Conservation (phyloP, 345 rosid genomes). For the Aquilaria malaccensis region DNA sequence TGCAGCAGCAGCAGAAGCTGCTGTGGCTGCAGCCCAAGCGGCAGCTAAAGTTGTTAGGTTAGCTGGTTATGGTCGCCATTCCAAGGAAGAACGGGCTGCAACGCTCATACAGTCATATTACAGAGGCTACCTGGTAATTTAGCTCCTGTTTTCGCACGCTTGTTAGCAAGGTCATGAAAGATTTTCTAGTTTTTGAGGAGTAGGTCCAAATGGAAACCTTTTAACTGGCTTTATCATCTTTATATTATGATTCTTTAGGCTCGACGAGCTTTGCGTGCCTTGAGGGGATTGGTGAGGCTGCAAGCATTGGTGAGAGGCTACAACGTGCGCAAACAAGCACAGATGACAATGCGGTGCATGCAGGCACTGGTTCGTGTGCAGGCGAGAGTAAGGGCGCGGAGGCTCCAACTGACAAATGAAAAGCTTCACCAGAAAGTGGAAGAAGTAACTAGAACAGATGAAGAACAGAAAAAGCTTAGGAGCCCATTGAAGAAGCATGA, state of each 20-base stretch:
- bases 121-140: constrained; percentile 77
- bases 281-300: constrained; percentile 87
- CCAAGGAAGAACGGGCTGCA: constrained; percentile 86
- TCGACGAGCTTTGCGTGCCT: constrained; percentile 82
- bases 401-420: constrained; percentile 56
- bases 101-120: constrained; percentile 73
- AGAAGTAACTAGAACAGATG: constrained; percentile 26
- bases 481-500: constrained; percentile 26
- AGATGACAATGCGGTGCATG: constrained; percentile 97
- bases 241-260: constrained; percentile 37
- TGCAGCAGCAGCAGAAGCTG: constrained; percentile 94
- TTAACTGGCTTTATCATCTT: too few species aligned
- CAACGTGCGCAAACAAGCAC: constrained; percentile 92
- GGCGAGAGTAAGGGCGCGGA: constrained; percentile 77
- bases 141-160: too few species aligned
- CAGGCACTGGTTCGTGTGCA: constrained; percentile 95
- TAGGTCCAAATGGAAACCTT: too few species aligned
- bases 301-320: constrained; percentile 95
- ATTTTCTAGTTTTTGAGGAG: too few species aligned
- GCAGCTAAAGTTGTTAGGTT: constrained; percentile 88
- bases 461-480: constrained; percentile 20
- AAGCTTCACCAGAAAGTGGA: constrained; percentile 28
- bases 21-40: constrained; percentile 91
- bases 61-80: constrained; percentile 76
- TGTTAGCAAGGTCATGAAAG: too few species aligned